Evolutionary conservation across 2,329 filamentous ascomycete species (phyloP).

Genomic region (Aspergillus awamori): DNA sequence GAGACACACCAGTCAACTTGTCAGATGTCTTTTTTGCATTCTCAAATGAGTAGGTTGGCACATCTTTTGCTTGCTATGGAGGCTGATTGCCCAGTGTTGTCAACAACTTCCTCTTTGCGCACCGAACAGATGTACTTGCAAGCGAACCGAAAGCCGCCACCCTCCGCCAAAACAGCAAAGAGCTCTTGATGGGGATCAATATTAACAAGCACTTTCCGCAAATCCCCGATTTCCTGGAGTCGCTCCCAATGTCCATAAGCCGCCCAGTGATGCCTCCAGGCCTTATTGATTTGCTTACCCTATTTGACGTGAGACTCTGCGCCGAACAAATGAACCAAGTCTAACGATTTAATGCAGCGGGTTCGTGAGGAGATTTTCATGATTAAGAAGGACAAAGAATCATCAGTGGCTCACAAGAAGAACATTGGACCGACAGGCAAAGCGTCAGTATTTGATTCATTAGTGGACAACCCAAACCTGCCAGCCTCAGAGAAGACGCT

Average conservation of each 20-base stretch:
- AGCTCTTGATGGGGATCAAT: conserved; percentile 33
- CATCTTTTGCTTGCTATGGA: too few relatives aligned
- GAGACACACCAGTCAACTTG: conserved; percentile 20
- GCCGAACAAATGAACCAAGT: not conserved
- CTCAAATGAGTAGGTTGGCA: conserved; percentile 4
- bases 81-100: conserved; percentile 27
- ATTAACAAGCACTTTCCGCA: conserved; percentile 37
- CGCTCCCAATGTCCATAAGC: conserved; percentile 5
- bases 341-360: not conserved
- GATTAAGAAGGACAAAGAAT: conserved; percentile 18
- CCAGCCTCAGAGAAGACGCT: conserved; percentile 32
- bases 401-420: not conserved
- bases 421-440: conserved; percentile 18
- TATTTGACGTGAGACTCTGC: conserved; percentile 1
- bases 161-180: conserved; percentile 31
- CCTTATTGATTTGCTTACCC: conserved; percentile 3
- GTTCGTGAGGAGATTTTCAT: conserved; percentile 17
- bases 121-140: conserved; percentile 27
- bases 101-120: conserved; percentile 34
- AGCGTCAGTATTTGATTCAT: conserved; percentile 32
- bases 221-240: conserved; percentile 29
- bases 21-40: conserved; percentile 28
- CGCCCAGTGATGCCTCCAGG: conserved; percentile 5
- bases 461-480: conserved; percentile 28
- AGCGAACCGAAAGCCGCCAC: conserved; percentile 27